phyloP scores from a whole-genome alignment of 495 filamentous ascomycete species.

The Penicillium canariense region DNA sequence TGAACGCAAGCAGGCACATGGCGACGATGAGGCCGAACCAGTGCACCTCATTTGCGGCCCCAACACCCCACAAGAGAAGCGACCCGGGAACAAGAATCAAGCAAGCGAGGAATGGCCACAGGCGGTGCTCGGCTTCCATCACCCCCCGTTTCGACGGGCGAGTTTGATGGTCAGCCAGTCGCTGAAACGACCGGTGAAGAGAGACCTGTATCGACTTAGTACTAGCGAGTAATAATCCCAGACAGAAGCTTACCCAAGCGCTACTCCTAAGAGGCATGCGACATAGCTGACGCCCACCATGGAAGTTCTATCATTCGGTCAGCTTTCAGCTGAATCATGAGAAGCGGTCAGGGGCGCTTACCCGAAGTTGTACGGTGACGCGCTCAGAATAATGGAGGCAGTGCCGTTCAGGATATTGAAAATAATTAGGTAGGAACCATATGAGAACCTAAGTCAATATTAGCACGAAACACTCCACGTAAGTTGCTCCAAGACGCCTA shows the following conservation, averaged over 20 bases:
- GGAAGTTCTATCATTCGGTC: slow-evolving; percentile 38
- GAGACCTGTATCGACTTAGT: slow-evolving; percentile 26
- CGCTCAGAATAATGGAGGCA: slow-evolving; percentile 57
- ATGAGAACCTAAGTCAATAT: slow-evolving; percentile 47
- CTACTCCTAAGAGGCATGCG: slow-evolving; percentile 55
- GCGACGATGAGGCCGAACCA: slow-evolving; percentile 64
- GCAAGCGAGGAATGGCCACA: slow-evolving; percentile 60
- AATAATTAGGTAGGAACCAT: slow-evolving; percentile 61
- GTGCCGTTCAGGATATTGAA: slow-evolving; percentile 69
- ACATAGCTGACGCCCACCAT: slow-evolving; percentile 64
- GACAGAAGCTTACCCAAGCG: slow-evolving; percentile 38
- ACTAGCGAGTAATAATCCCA: not conserved
- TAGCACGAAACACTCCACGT: not conserved
- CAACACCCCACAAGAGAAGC: slow-evolving; percentile 67
- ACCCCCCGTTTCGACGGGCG: slow-evolving; percentile 60
- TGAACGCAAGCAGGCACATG: slow-evolving; percentile 57
- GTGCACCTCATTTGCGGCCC: slow-evolving; percentile 57
- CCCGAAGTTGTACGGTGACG: slow-evolving; percentile 55
- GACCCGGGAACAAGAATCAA: slow-evolving; percentile 55
- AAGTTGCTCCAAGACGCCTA: slow-evolving; percentile 7
- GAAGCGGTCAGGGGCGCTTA: slow-evolving; percentile 18
- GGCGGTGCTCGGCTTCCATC: slow-evolving; percentile 60
- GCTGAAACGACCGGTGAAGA: slow-evolving; percentile 54
- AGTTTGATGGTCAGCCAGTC: slow-evolving; percentile 58
- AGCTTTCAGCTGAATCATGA: not conserved